Evolutionary conservation across 2,329 filamentous ascomycete genomes (phyloP), one percentile per base, ranked within the genome.

Genomic region (Pseudogymnoascus destructans): DNA sequence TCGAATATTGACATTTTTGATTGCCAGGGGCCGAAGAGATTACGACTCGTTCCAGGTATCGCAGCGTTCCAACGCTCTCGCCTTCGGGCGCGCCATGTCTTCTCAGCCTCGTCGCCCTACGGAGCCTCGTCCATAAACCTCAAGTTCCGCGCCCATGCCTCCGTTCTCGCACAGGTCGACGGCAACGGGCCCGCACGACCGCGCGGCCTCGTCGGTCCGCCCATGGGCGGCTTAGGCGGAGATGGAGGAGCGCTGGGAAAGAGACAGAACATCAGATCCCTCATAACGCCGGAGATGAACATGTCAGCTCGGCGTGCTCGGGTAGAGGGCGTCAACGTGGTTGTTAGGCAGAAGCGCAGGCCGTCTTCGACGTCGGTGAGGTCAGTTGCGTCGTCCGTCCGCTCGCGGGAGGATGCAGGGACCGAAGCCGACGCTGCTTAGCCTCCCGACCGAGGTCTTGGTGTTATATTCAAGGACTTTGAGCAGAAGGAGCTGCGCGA

Each of bases 361-460:
- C 56, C 57, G 2, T 59, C 59, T 1, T 60, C 61, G 3, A 35
- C 49, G n/a, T 62, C 59, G 23, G 59, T 61, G 11, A 62, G 61
- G 42, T 60, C 59, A 5, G 30, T 61, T 23, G 15, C 60, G 4
- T 60, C 59, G 5, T 63, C 61, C n/a, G 55, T 63, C 13, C 33
- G 56, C 2, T 60, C 59, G 2, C 40, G 59, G 15, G 40, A 58
- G 59, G n/a, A 58, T 33, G 40, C 19, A 35, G n/a, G n/a, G 36
- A 15, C 19, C 9, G 36, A 10, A 36, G 15, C 61, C 59, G 25
- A 61, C 46, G 21, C 58, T 66, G 1, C 49, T 58, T 5, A 61
- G 38, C 13, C 60, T 66, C 23, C 63, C 65, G 3, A 21, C 38
- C 9, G 65, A 66, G 46, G 59, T 66, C 13, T 25, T 64, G 19